Evolutionary conservation across 805 yeast genomes (phyloP), one percentile per base, ranked within the genome.

Genomic region (Teunomyces lycoperdinae): DNA sequence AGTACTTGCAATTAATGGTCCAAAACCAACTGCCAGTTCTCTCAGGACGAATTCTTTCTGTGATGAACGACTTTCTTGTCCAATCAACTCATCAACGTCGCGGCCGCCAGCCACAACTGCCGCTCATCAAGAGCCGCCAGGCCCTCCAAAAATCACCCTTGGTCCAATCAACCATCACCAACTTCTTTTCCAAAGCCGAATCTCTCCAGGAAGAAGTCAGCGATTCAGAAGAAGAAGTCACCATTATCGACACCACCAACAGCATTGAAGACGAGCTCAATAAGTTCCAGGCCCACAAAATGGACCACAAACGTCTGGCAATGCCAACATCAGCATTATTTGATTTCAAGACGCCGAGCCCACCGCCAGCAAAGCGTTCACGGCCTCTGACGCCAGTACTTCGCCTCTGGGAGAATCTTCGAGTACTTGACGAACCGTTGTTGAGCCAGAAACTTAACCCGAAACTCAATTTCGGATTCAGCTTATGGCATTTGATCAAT

Each of bases 351-450:
- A 38, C 30, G 3, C 41, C 41, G 5, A 38, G 41, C 9, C 41
- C 41, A 11, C 41, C 41, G 4, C 30, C 41, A 8, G 8, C 31
- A 16, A 40, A 40, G 34, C 14, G 16, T 28, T 14, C 20, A 24
- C 16, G 29, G 8, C 35, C 41, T 7, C 9, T 9, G 6, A n/a
- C 41, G 1, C 29, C 41, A 7, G 30, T 26, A 10, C 41, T 38
- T 10, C 13, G 13, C 3, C 27, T 13, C 16, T 38, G 41, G 41
- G 51, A 48, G 11, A 39, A 49, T 9, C 49, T 64, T 31, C 55
- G 50, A 32, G 54, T 71, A 2, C 70, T 66, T 56, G 75, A 65
- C 46, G 75, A 73, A 20, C 49, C 50, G 10, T 45, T 67, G 4
- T 44, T 71, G 5, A 52, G 63, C 2, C 48, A 49, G 14, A 56